These are phyloP conservation scores for Beauveria sp. DNA, from an alignment of 2,329 filamentous ascomycete genomes.

Conservation along the genomic window DNA sequence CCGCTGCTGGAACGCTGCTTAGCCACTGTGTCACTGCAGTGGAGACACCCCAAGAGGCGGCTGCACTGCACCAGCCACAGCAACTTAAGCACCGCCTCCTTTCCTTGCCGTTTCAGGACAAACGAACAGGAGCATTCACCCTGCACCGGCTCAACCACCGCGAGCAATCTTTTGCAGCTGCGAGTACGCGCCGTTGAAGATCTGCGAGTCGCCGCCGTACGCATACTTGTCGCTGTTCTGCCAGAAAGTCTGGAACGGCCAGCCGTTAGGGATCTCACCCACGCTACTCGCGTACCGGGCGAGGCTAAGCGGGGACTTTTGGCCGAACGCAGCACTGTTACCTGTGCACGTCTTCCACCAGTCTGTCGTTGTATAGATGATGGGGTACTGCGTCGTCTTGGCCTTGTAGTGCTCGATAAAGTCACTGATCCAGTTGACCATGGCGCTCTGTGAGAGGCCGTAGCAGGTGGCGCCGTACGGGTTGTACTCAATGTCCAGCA, in stretches of 20 bases:
- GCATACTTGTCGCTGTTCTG: constrained; percentile 16
- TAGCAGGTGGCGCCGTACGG: constrained; percentile 33
- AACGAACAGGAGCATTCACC: not conserved
- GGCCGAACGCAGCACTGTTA: constrained; percentile 36
- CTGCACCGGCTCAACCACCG: not conserved
- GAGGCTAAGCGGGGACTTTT: constrained; percentile 39
- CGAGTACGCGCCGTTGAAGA: constrained; percentile 17
- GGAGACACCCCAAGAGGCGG: not conserved
- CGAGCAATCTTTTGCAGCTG: constrained; percentile 18
- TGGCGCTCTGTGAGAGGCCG: constrained; percentile 34
- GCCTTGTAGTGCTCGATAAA: constrained; percentile 44
- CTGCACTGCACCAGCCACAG: not conserved
- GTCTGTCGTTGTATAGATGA: constrained; percentile 44
- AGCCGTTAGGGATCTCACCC: constrained; percentile 41
- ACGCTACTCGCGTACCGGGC: constrained; percentile 34
- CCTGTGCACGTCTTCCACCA: constrained; percentile 50
- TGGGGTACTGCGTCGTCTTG: constrained; percentile 38
- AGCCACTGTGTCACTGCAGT: not conserved
- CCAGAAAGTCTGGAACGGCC: constrained; percentile 46
- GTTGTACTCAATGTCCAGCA: constrained; percentile 46
- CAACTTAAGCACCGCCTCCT: not conserved
- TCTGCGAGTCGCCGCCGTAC: constrained; percentile 17
- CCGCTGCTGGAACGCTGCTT: not conserved
- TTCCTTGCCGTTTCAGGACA: not conserved
- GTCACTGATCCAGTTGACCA: constrained; percentile 45